A percentile compares a stretch with the other conserved stretches of the same genome.
These are phyloP conservation scores for Colletotrichum tropicale DNA, from an alignment of 2,329 filamentous ascomycete genomes.

Conservation along the genomic window DNA sequence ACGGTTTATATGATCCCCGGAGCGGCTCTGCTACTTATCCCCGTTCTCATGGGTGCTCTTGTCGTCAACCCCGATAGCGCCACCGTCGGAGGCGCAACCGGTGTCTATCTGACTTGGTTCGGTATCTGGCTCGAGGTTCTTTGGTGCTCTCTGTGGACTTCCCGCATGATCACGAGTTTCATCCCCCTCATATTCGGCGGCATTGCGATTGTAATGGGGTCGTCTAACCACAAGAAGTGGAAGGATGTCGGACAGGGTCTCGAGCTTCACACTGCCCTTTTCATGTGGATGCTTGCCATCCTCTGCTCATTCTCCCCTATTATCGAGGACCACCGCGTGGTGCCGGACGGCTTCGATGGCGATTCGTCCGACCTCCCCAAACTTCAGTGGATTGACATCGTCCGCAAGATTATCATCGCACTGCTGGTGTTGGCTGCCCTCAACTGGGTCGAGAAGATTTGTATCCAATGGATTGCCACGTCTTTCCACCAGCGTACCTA, in stretches of 20 bases:
- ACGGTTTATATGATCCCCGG: slow-evolving; percentile 52
- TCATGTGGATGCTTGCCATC: slow-evolving; percentile 90
- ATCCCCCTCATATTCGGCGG: slow-evolving; percentile 51
- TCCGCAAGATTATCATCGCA: slow-evolving; percentile 86
- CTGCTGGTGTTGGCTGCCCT: slow-evolving; percentile 80
- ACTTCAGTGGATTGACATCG: slow-evolving; percentile 72
- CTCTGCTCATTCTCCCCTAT: slow-evolving; percentile 87
- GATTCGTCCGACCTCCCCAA: slow-evolving; percentile 42
- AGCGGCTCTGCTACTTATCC: slow-evolving; percentile 48
- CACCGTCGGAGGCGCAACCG: slow-evolving; percentile 69
- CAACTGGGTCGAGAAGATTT: slow-evolving; percentile 89
- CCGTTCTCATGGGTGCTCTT: slow-evolving; percentile 48
- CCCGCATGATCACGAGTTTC: slow-evolving; percentile 56
- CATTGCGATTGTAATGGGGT: slow-evolving; percentile 74
- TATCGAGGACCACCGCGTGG: slow-evolving; percentile 65
- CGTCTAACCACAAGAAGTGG: slow-evolving; percentile 93
- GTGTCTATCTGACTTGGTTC: slow-evolving; percentile 86
- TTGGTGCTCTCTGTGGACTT: slow-evolving; percentile 90
- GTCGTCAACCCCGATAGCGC: slow-evolving; percentile 40
- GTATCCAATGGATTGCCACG: slow-evolving; percentile 93
- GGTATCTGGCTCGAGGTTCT: slow-evolving; percentile 94
- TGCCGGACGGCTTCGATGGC: slow-evolving; percentile 40
- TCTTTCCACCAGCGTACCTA: slow-evolving; percentile 93
- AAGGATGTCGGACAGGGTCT: slow-evolving; percentile 84
- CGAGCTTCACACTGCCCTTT: slow-evolving; percentile 83